A percentile compares a stretch with the other conserved stretches of the same genome.
Conservation (phyloP, 805 yeast genomes). For the Candida nanaspora region DNA sequence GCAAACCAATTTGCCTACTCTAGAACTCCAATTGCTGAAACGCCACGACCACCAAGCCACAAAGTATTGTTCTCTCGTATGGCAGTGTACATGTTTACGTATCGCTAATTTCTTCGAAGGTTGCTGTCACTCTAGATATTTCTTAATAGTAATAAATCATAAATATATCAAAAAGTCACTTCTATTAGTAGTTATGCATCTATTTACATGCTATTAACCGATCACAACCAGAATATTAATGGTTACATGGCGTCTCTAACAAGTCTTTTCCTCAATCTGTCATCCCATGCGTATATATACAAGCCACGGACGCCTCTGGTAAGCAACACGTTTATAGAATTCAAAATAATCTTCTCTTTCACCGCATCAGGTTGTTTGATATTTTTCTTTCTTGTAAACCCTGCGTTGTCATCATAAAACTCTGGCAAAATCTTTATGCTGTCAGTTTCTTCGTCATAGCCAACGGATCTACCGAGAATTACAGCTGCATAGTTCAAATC, state of each 20-base stretch:
- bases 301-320: constrained; percentile 40
- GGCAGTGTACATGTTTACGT: too few species aligned
- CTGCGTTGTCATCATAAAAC: constrained; percentile 38
- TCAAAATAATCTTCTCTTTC: constrained; percentile 33
- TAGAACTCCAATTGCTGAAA: too few species aligned
- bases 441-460: constrained; percentile 29
- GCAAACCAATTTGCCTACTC: too few species aligned
- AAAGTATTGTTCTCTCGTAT: too few species aligned
- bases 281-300: constrained; percentile 36
- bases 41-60: too few species aligned
- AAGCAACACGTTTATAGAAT: constrained; percentile 36
- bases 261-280: constrained; percentile 26
- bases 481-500: constrained; percentile 41
- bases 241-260: neutral
- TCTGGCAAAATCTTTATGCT: constrained; percentile 27
- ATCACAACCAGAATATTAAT: too few species aligned
- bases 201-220: too few species aligned
- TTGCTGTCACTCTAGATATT: too few species aligned
- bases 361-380: constrained; percentile 28
- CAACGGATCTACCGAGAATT: constrained; percentile 35
- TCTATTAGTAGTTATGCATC: too few species aligned
- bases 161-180: too few species aligned
- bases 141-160: too few species aligned
- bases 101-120: too few species aligned
- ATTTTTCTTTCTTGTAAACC: constrained; percentile 34